phyloP scores from a whole-genome alignment of 495 filamentous ascomycete species.

The Tuber calosporum region DNA sequence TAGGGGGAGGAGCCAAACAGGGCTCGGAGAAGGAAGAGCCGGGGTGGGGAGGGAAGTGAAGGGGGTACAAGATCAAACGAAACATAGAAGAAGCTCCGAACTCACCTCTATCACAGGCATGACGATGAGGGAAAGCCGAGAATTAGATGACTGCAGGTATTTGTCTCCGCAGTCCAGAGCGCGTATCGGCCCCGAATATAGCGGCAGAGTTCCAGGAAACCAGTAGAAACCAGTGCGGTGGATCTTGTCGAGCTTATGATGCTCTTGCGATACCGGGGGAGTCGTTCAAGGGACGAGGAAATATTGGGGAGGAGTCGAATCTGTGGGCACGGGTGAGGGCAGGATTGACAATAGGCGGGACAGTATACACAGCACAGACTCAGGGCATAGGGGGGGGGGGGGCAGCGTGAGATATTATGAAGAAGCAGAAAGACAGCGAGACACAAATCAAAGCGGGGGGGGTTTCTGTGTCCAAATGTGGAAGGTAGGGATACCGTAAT shows the following conservation, averaged over 20 bases:
- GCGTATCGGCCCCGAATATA: neutral
- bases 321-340: neutral
- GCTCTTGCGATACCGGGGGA: neutral
- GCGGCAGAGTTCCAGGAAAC: neutral
- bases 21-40: neutral
- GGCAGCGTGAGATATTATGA: neutral
- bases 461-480: neutral
- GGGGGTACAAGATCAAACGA: neutral
- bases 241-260: neutral
- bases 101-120: constrained; percentile 37
- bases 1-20: neutral
- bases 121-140: neutral
- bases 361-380: neutral
- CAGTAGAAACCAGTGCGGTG: neutral
- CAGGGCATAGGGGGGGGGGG: neutral
- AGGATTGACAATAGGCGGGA: neutral
- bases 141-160: neutral
- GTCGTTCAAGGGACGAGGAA: neutral
- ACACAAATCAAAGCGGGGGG: neutral
- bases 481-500: neutral
- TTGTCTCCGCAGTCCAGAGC: neutral
- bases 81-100: neutral
- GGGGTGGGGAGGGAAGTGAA: neutral
- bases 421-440: neutral
- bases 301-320: neutral